Evolutionary conservation across 1,284 basidiomycete genomes (phyloP), one percentile per base, ranked within the genome.

Genomic region (Ceratobasidium sp.): DNA sequence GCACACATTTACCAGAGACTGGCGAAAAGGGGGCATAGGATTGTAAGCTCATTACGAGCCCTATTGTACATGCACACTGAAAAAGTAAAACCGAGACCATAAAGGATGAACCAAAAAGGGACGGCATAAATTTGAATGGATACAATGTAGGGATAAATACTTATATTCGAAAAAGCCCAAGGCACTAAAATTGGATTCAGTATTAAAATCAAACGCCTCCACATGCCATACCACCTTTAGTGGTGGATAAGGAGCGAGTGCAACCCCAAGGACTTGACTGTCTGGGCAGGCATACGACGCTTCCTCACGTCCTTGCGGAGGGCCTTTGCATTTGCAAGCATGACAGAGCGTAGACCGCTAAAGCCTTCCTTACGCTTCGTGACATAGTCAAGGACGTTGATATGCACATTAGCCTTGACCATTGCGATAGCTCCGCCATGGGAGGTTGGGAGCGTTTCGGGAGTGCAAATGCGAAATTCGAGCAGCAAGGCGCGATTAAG

Each of bases 311-410:
- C 60, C 39, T 66, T 66, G 14, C 60, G 60, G n/a, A 66, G 41
- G 36, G 60, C 49, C 27, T 54, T 66, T 25, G 60, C 60, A 33
- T 44, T 66, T n/a, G 36, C 50, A 25, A 66, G 60, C 60, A 66
- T 66, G 14, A 46, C 60, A 27, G 49, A 29, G 36, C 39, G 60
- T 2, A 66, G 60, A n/a, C 50, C 50, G 27, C 27, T 46, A 14
- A 66, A 66, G 30, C 60, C 60, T 56, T 67, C 50, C 46, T 57
- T 58, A 29, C 69, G 69, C 49, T 66, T 59, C 1, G 54, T 41
- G 25, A 70, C 39, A 53, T 70, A 70, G 41, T 70, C 69, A 14
- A 59, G 54, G 41, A 70, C 64, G 29, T 70, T 70, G 49, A 70
- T 60, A 39, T 70, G 62, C 30, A 70, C 56, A 27, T 70, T 56